phyloP scores from a whole-genome alignment of 768 basidiomycete species.

The Boletus rubroflammeus region DNA sequence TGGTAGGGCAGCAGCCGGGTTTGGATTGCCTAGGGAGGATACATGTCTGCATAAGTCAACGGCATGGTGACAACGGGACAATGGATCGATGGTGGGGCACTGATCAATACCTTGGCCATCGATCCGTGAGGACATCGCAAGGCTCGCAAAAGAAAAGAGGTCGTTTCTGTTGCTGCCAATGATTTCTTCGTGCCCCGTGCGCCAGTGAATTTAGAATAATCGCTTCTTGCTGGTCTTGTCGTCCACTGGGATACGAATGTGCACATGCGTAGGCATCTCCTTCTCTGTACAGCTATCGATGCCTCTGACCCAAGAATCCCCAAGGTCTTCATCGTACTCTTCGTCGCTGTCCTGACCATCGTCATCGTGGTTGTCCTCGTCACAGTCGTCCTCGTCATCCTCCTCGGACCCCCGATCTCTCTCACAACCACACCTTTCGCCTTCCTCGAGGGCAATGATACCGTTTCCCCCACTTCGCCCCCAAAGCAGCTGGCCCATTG shows the following conservation, averaged over 20 bases:
- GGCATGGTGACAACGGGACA: background rate
- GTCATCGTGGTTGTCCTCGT: slow-evolving; percentile 35
- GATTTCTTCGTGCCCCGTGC: background rate
- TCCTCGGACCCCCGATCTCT: slow-evolving; percentile 28
- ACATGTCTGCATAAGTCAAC: background rate
- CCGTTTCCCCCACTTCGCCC: slow-evolving; percentile 73
- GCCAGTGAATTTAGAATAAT: slow-evolving; percentile 52
- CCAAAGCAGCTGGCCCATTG: slow-evolving; percentile 85
- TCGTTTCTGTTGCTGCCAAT: background rate
- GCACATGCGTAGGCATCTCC: slow-evolving; percentile 52
- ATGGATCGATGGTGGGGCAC: background rate
- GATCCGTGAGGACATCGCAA: slow-evolving; percentile 14
- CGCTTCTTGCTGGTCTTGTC: slow-evolving; percentile 71
- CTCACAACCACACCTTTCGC: slow-evolving; percentile 65
- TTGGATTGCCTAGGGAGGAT: background rate
- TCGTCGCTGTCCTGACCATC: slow-evolving; percentile 14
- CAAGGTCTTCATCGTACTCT: slow-evolving; percentile 67
- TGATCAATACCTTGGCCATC: slow-evolving; percentile 10
- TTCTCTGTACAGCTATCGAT: slow-evolving; percentile 65
- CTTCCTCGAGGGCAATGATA: slow-evolving; percentile 45
- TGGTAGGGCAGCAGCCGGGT: background rate
- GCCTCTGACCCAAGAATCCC: slow-evolving; percentile 83
- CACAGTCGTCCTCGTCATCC: slow-evolving; percentile 33
- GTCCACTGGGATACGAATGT: slow-evolving; percentile 70
- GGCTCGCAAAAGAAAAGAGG: slow-evolving; percentile 6